Conservation (phyloP, 2,329 filamentous ascomycete species). For the Calonectria hawksworthii region DNA sequence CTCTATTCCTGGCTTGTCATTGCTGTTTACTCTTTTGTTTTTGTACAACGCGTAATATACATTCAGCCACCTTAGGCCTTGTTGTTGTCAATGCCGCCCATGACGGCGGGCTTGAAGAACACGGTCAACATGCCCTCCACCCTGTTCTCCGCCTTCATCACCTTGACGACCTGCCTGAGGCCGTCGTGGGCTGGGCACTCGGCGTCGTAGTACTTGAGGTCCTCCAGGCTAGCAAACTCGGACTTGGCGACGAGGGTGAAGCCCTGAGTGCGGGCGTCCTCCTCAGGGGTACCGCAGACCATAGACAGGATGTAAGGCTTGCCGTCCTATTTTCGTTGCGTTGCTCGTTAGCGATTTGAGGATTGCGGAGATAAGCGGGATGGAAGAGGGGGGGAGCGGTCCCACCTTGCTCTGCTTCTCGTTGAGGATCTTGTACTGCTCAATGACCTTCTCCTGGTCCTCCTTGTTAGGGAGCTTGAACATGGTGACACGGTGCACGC, state of each 20-base stretch:
- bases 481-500: conserved; percentile 65
- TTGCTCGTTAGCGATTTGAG: conserved; percentile 1
- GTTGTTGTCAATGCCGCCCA: conserved; percentile 40
- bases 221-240: conserved; percentile 74
- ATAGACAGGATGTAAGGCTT: conserved; percentile 77
- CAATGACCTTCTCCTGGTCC: conserved; percentile 59
- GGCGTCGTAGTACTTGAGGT: conserved; percentile 79
- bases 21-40: neutral
- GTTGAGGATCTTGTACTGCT: conserved; percentile 59
- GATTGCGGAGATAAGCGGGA: neutral
- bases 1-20: neutral
- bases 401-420: conserved; percentile 59
- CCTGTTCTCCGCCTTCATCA: conserved; percentile 51
- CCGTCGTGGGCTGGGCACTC: conserved; percentile 59
- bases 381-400: neutral
- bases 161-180: conserved; percentile 55
- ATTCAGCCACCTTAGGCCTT: neutral
- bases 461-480: conserved; percentile 65
- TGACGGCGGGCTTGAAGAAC: conserved; percentile 54
- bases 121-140: conserved; percentile 57
- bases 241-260: conserved; percentile 75
- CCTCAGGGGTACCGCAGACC: conserved; percentile 65
- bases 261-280: conserved; percentile 73
- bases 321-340: conserved; percentile 67
- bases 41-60: neutral